Evolutionary conservation across 1,284 basidiomycete species (phyloP).

Genomic region (Gomphus sp.): DNA sequence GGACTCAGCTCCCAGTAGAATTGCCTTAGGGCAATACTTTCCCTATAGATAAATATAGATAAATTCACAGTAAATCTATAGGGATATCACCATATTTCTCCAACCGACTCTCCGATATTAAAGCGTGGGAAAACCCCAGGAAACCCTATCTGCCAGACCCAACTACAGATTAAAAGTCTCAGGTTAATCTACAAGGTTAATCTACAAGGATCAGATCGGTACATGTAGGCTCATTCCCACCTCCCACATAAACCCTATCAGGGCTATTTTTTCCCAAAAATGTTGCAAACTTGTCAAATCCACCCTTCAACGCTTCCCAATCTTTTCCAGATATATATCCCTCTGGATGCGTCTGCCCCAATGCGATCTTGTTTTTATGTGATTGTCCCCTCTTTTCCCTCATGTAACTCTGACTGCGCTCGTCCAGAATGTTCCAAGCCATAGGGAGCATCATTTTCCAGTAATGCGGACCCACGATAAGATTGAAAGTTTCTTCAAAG

Average conservation of each 20-base stretch:
- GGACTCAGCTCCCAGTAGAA: too few species aligned
- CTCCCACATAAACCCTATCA: constrained; percentile 52
- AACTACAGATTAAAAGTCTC: too few species aligned
- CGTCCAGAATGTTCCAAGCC: not conserved
- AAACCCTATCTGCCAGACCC: too few species aligned
- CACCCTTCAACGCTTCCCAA: constrained; percentile 52
- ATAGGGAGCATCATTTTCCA: not conserved
- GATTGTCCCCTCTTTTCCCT: constrained; percentile 2
- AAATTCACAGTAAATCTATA: too few species aligned
- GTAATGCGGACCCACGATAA: not conserved
- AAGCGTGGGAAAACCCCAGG: too few species aligned
- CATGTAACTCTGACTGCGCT: not conserved
- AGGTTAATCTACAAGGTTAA: too few species aligned
- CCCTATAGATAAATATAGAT: too few species aligned
- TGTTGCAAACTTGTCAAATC: constrained; percentile 53
- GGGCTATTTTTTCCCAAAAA: constrained; percentile 56
- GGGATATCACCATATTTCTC: too few species aligned
- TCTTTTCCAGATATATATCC: constrained; percentile 46
- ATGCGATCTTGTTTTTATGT: constrained; percentile 14
- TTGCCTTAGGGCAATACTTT: too few species aligned
- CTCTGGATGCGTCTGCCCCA: constrained; percentile 22
- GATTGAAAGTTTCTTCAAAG: not conserved
- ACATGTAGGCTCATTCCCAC: constrained; percentile 56
- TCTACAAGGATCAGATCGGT: constrained; percentile 66
- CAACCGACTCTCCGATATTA: too few species aligned